Evolutionary conservation across 805 yeast species (phyloP), one percentile per base, ranked within the genome.

Genomic region (Suhomyces sp.): DNA sequence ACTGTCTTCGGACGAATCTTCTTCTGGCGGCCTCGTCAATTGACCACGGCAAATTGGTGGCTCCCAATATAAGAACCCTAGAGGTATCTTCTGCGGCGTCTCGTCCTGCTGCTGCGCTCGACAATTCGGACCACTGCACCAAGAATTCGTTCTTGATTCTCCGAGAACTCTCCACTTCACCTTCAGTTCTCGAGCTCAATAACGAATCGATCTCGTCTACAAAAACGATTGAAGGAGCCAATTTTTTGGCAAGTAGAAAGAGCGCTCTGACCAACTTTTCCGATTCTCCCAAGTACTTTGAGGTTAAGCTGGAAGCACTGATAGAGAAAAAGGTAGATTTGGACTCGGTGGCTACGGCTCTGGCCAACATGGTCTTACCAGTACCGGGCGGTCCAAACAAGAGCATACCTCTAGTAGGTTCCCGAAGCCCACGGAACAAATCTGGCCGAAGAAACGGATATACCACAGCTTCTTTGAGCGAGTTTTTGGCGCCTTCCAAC

Each of bases 371-470:
- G 0, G 97, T 92, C 65, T 94, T 93, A 52, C 98, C 98, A 0
- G 98, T 93, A n/a, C 99, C 99, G 0, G 98, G 97, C 2, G 99
- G 98, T 0, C 99, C 99, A 74, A 91, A 93, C 42, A 93, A 71
- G 19, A 93, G 76, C 96, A 94, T 90, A n/a, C 98, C 98, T 54
- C 96, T 74, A 0, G 96, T 92, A 0, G 98, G 98, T 71, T 92
- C 97, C 60, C 97, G 78, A 50, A 93, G 73, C 0, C 97, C 98
- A 54, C 83, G 81, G 66, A 93, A 94, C 53, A 93, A 76, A 70
- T 93, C 98, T 0, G 98, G 99, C 49, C 98, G 79, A 58, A 94
- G 71, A 64, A 93, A 92, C 23, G 99, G 99, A 67, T 92, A 93
- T 12, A 93, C 97, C 4, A 94, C 97, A 0, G 97, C 89, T 67